Conservation (phyloP, 2,329 filamentous ascomycete species). For the Pyricularia pennisetigena region DNA sequence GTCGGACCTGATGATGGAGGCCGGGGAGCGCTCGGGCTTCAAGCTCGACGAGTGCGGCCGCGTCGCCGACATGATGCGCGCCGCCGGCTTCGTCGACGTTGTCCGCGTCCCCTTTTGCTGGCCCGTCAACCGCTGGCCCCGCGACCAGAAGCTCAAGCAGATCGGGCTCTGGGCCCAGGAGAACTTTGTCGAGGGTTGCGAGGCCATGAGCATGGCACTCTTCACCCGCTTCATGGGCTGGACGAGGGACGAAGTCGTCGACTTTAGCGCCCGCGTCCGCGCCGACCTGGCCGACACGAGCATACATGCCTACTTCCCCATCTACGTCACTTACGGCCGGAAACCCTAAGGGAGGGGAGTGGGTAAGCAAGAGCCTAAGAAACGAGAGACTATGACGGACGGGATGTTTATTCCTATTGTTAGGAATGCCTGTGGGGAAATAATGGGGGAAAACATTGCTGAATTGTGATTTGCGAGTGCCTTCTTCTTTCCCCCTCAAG, state of each 20-base stretch:
- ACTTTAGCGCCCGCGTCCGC: conserved; percentile 15
- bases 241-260: conserved; percentile 19
- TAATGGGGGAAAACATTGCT: too few relatives aligned
- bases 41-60: conserved; percentile 17
- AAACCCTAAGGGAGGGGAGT: conserved; percentile 11
- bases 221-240: conserved; percentile 26
- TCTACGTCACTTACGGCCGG: conserved; percentile 18
- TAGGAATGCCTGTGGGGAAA: background rate
- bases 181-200: conserved; percentile 20
- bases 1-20: conserved; percentile 20
- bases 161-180: conserved; percentile 21
- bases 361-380: background rate
- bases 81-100: conserved; percentile 24
- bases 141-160: conserved; percentile 22
- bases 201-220: conserved; percentile 24
- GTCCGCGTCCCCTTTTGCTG: conserved; percentile 20
- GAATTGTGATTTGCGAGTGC: too few relatives aligned
- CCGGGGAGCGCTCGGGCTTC: conserved; percentile 16
- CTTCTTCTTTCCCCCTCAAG: too few relatives aligned
- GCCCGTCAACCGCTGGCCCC: conserved; percentile 27
- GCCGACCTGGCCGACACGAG: conserved; percentile 16
- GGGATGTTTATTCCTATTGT: background rate
- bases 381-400: background rate
- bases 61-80: conserved; percentile 17
- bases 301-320: conserved; percentile 18